These are phyloP conservation scores for Sporothrix inflata DNA, from an alignment of 2,329 filamentous ascomycete genomes.

Conservation along the genomic window DNA sequence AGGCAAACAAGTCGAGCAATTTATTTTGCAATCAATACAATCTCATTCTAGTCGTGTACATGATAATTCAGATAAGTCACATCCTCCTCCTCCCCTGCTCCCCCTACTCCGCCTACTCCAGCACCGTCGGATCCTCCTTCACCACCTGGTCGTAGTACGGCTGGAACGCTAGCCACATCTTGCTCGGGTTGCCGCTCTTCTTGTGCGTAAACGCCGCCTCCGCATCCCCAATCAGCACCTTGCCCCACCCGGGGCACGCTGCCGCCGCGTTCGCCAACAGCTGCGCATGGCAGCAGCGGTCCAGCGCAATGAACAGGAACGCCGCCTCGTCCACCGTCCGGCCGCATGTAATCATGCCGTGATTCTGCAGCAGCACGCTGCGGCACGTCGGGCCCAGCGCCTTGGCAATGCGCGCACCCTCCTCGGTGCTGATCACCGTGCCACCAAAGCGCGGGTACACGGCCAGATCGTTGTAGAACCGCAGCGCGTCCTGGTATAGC, in stretches of 20 bases:
- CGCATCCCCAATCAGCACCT: slow-evolving; percentile 41
- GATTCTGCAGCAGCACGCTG: slow-evolving; percentile 68
- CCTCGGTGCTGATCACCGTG: slow-evolving; percentile 60
- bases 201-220: slow-evolving; percentile 40
- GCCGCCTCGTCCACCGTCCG: slow-evolving; percentile 73
- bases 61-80: not conserved
- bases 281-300: slow-evolving; percentile 69
- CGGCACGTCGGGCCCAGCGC: slow-evolving; percentile 64
- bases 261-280: slow-evolving; percentile 45
- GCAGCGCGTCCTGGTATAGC: slow-evolving; percentile 67
- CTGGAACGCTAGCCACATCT: slow-evolving; percentile 58
- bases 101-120: slow-evolving; percentile 47
- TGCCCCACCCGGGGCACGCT: slow-evolving; percentile 5
- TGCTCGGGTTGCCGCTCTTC: slow-evolving; percentile 49
- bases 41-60: not conserved
- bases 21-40: not conserved
- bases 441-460: slow-evolving; percentile 64
- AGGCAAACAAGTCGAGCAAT: not conserved
- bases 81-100: slow-evolving; percentile 49
- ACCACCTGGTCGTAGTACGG: slow-evolving; percentile 35
- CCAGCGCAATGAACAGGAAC: slow-evolving; percentile 69
- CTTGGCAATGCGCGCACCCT: slow-evolving; percentile 64
- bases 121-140: slow-evolving; percentile 38
- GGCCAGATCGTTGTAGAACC: slow-evolving; percentile 66
- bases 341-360: slow-evolving; percentile 72